Conservation (phyloP, 306 rosid species). For the Benincasa hispida region DNA sequence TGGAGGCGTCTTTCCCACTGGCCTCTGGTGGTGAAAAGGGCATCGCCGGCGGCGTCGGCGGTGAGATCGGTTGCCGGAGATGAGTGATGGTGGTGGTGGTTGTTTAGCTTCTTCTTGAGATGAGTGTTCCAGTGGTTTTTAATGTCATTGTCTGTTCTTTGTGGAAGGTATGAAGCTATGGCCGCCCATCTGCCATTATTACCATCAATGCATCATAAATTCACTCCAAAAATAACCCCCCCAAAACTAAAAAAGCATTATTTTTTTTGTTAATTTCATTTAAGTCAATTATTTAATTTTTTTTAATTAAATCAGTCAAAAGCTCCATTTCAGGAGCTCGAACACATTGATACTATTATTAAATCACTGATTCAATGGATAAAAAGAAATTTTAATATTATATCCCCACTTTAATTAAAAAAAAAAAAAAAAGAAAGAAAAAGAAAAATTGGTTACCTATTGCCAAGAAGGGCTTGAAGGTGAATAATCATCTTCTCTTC, state of each 20-base stretch:
- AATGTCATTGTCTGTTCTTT: conserved; percentile 93
- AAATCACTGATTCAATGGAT: no score
- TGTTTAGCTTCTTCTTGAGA: conserved; percentile 67
- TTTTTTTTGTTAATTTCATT: no score
- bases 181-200: conserved; percentile 81
- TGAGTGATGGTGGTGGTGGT: conserved; percentile 26
- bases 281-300: no score
- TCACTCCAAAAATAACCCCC: background rate
- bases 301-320: no score
- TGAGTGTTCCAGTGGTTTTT: conserved; percentile 95
- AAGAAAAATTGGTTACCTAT: no score
- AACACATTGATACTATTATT: no score
- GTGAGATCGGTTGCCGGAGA: conserved; percentile 13
- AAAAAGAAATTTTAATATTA: no score
- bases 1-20: conserved; percentile 98
- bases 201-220: background rate
- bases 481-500: conserved; percentile 95
- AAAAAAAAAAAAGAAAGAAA: no score
- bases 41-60: background rate
- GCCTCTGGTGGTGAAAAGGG: conserved; percentile 42
- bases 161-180: conserved; percentile 92
- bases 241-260: no score
- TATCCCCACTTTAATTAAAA: no score
- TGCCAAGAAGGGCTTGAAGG: conserved; percentile 95
- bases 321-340: no score